Evolutionary conservation across 2,329 filamentous ascomycete species (phyloP).

Genomic region (Aspergillus melleus): DNA sequence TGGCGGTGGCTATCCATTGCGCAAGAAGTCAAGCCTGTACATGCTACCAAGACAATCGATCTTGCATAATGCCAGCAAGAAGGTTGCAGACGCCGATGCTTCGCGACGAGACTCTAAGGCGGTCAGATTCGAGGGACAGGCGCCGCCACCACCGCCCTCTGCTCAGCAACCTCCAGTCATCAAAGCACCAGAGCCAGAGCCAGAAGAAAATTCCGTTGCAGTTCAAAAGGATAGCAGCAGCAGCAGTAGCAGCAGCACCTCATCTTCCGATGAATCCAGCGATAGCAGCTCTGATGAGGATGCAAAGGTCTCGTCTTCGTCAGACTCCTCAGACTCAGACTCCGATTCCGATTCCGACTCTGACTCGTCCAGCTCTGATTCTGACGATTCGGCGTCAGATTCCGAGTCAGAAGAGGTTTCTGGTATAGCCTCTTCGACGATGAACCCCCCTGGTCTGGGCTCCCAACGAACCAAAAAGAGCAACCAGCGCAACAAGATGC

Average conservation of each 20-base stretch:
- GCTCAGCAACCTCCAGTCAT: conserved; percentile 13
- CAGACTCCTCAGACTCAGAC: conserved; percentile 36
- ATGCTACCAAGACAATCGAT: conserved; percentile 9
- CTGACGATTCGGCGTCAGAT: conserved; percentile 34
- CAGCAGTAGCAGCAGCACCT: conserved; percentile 17
- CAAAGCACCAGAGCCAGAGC: conserved; percentile 12
- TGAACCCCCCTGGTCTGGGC: conserved; percentile 51
- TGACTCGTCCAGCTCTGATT: conserved; percentile 21
- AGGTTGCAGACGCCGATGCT: conserved; percentile 19
- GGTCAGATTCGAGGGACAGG: conserved; percentile 32
- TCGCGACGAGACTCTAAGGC: conserved; percentile 32
- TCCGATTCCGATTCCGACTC: conserved; percentile 41
- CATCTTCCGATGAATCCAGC: conserved; percentile 32
- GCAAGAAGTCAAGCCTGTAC: conserved; percentile 12
- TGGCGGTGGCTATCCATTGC: conserved; percentile 11
- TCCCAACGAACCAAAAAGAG: conserved; percentile 53
- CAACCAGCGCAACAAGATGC: conserved; percentile 55
- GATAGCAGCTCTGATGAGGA: conserved; percentile 19
- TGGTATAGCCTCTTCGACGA: conserved; percentile 16
- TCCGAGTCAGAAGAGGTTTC: conserved; percentile 30
- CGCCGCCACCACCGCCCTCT: conserved; percentile 12
- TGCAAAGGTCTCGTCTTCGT: conserved; percentile 17
- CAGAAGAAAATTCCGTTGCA: background rate
- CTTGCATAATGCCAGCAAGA: conserved; percentile 14
- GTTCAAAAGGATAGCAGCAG: conserved; percentile 3